Base-by-base conservation (phyloP, 306 rosid genomes). In the Cucurbita ficifolia region DNA sequence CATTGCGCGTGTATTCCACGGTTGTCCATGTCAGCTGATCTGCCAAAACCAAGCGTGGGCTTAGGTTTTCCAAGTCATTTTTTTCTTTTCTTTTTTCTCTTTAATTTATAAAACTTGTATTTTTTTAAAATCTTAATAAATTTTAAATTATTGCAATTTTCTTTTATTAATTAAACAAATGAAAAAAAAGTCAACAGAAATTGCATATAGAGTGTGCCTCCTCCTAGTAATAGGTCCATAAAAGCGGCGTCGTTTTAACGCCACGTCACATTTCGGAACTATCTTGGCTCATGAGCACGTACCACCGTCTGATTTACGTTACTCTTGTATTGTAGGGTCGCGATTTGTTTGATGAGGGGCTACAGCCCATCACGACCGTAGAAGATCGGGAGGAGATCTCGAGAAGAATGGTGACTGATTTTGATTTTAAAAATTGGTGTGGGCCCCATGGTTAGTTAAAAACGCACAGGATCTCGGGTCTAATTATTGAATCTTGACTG, bases 401-500 rank as follows among this genome's bases (percentile, higher is more conserved):
- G 73, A 68, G 73, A 46, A 46, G 21, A 46, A 68, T 7, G 22
- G 46, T 2, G 46, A 48, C 24, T 36, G 46, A 39, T 36, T 10
- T 0, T 35, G 71, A 64, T 40, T 67, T 67, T 21, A 16, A n/a
- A 43, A 36, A 8, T 18, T 39, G 40, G 7, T 24, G 56, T 9
- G 73, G 73, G 73, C 6, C 73, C 73, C 73, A 68, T 12, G 4
- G 19, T 13, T 68, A 0, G 73, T 68, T 45, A 67, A 68, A 46
- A 46, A 46, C 21, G 42, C 73, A 68, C 73, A 56, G 18, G 71
- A 64, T 36, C 33, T 42, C 52, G 33, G 33, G 33, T 29, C 3
- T 64, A 42, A 64, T 64, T 40, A 64, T 64, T 8, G 71, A 64
- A 45, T 68, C 49, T 68, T 68, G 73, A 68, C 55, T 68, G 1